These are phyloP conservation scores for Aspergillus ellipticus DNA, from an alignment of 495 filamentous ascomycete species.

Conservation along the genomic window DNA sequence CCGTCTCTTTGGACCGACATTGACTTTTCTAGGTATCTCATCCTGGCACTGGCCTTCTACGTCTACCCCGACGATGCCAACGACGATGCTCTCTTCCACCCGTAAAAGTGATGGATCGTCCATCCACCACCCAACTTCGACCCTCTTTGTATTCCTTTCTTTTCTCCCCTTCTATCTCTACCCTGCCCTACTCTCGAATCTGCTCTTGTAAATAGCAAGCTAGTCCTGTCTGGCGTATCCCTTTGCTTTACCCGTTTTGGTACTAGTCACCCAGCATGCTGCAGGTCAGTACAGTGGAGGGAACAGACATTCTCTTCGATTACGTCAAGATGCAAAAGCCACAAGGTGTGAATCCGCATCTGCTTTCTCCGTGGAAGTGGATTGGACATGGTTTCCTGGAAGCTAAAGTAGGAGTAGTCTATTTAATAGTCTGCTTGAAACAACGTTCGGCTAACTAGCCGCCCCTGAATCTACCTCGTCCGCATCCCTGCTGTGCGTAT, in stretches of 20 bases:
- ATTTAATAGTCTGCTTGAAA: too few species aligned
- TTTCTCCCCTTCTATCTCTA: not conserved
- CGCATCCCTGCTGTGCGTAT: too few species aligned
- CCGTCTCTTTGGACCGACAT: not conserved
- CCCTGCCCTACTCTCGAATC: not conserved
- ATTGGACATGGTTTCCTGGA: too few species aligned
- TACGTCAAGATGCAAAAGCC: not conserved
- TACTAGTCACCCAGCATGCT: constrained; percentile 1
- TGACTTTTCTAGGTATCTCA: constrained; percentile 55
- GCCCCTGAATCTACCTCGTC: too few species aligned
- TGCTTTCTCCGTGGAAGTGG: not conserved
- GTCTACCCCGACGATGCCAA: constrained; percentile 69
- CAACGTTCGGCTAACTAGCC: too few species aligned
- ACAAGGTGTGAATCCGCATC: too few species aligned
- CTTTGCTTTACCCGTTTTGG: not conserved
- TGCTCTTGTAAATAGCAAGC: not conserved
- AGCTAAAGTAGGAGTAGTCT: too few species aligned
- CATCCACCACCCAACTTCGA: too few species aligned
- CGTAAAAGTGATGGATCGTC: too few species aligned
- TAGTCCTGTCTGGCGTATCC: not conserved
- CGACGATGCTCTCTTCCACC: constrained; percentile 17
- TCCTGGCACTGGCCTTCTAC: constrained; percentile 86
- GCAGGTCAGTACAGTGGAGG: not conserved
- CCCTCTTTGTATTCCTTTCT: not conserved
- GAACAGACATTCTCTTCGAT: not conserved